phyloP scores from a whole-genome alignment of 768 basidiomycete genomes.

The Trichaptum fuscoviolaceum region DNA sequence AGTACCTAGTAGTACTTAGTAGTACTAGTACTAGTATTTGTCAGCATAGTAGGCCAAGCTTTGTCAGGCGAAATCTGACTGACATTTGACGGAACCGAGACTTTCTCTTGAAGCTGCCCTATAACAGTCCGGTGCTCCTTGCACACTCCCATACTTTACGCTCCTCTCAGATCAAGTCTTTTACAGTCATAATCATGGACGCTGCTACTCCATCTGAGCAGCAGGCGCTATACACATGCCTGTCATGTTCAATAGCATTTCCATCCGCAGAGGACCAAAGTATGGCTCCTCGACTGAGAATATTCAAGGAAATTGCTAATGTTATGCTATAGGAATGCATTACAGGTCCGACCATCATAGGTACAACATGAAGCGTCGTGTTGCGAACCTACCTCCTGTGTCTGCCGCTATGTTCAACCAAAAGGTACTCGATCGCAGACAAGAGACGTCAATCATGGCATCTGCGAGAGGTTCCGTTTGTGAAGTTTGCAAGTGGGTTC shows the following conservation, averaged over 20 bases:
- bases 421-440: constrained; percentile 76
- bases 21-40: no score
- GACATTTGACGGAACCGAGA: no score
- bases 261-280: constrained; percentile 77
- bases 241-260: constrained; percentile 90
- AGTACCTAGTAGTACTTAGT: no score
- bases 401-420: constrained; percentile 73
- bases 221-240: constrained; percentile 67
- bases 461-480: constrained; percentile 60
- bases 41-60: no score
- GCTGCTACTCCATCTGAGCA: constrained; percentile 6
- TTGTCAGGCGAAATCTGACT: no score
- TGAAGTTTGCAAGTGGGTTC: constrained; percentile 75
- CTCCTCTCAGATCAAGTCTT: neutral
- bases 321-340: constrained; percentile 55
- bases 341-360: constrained; percentile 94
- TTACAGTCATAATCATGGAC: neutral
- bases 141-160: neutral
- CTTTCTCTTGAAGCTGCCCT: neutral
- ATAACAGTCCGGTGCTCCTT: neutral
- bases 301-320: constrained; percentile 9
- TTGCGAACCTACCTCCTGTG: constrained; percentile 86
- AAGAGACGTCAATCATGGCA: constrained; percentile 66
- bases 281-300: constrained; percentile 29
- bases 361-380: constrained; percentile 97